Conservation (phyloP, 306 rosid genomes). For the Cotoneaster glaucophyllus region DNA sequence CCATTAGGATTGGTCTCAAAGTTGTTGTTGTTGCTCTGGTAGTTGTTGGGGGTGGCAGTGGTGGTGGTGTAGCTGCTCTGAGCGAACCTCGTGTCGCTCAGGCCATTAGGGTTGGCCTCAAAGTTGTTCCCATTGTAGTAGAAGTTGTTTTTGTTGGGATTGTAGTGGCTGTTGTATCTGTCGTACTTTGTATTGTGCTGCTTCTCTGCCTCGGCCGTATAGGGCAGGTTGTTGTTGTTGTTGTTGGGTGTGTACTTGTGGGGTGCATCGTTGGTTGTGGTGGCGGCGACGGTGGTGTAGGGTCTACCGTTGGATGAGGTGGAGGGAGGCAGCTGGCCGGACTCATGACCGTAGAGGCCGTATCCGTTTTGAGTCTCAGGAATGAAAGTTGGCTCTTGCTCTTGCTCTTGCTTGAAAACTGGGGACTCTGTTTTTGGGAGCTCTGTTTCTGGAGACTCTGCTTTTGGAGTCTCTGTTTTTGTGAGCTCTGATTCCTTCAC, state of each 20-base stretch:
- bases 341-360: conserved; percentile 84
- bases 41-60: neutral
- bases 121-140: conserved; percentile 11
- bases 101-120: neutral
- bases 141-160: conserved; percentile 22
- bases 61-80: conserved; percentile 31
- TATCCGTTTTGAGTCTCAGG: conserved; percentile 58
- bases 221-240: conserved; percentile 15
- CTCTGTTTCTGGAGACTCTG: conserved; percentile 9
- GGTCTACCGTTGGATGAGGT: conserved; percentile 14
- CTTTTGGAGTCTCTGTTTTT: too few relatives aligned
- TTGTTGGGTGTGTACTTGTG: conserved; percentile 1
- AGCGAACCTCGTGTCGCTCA: conserved; percentile 22
- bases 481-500: conserved; percentile 31
- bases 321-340: conserved; percentile 40
- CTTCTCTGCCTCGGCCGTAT: conserved; percentile 30
- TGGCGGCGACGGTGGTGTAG: conserved; percentile 21
- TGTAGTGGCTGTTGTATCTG: conserved; percentile 19
- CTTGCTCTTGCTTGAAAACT: conserved; percentile 13
- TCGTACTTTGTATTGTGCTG: conserved; percentile 19
- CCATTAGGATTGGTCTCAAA: neutral
- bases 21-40: neutral
- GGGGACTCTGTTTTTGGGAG: conserved; percentile 20
- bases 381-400: conserved; percentile 52
- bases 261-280: conserved; percentile 10